Base-by-base conservation (phyloP, 2,329 filamentous ascomycete species). In the Cytospora piceicola region DNA sequence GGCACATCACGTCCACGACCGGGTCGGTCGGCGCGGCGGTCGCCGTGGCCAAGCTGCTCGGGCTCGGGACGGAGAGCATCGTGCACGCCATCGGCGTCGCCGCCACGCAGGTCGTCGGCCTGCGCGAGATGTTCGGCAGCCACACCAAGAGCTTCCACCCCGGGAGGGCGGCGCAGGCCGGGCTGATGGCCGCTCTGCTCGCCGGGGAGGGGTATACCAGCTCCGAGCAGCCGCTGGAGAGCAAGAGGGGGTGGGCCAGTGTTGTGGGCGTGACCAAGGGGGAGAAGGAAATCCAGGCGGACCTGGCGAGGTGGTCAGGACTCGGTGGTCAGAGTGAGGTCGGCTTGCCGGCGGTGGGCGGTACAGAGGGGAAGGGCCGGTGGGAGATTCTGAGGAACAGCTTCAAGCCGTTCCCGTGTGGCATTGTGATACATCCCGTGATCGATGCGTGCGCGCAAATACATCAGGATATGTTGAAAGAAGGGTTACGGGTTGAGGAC, bases 321-420 rank as follows among this genome's bases (percentile, higher is more conserved):
- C 1, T 63, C 65, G 65, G 52, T 69, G 2, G 62, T 3, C 29
- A 42, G 32, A 61, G 51, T 22, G 59, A 60, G 3, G 56, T 60
- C 24, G 62, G 62, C 1, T n/a, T 64, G 20, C 61, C 61, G 1
- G 55, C 7, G 17, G n/a, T 24, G 22, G 9, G 15, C 24, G 52
- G 32, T 46, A 11, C 29, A n/a, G 22, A 20, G 12, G 49, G 39
- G 74, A 75, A 22, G 69, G 42, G 70, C 69, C 36, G 64, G n/a
- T 86, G 83, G 83, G 82, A 86, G 74, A 80, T 82, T 11, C 75
- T 80, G 69, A 78, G 78, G 68, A 86, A 86, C 67, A 79, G 81
- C 1, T 86, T 85, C 74, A 86, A 86, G 71, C 84, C 83, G 0
- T 86, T 82, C 67, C 83, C 84, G 0, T 86, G 83, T 71, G 84